Conservation (phyloP, 192 early-diverging fungal species). For the Coemansia biformis region DNA sequence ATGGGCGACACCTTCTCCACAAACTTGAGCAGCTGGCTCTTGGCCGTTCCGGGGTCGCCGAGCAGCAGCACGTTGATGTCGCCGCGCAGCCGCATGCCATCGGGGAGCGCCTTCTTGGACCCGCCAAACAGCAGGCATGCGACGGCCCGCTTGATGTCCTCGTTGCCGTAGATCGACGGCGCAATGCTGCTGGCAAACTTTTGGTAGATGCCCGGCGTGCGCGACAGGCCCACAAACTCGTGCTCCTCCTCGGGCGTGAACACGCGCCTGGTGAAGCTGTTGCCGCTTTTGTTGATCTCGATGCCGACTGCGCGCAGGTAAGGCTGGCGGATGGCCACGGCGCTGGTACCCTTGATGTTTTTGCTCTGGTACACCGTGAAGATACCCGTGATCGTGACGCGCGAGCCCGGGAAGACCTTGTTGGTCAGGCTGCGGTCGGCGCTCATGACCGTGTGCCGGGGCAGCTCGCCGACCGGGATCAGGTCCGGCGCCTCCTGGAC, state of each 20-base stretch:
- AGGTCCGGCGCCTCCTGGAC: slow-evolving; percentile 96
- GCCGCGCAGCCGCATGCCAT: slow-evolving; percentile 94
- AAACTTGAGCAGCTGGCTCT: slow-evolving; percentile 98
- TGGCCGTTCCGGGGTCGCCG: slow-evolving; percentile 98
- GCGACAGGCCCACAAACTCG: slow-evolving; percentile 82
- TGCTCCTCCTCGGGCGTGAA: slow-evolving; percentile 93
- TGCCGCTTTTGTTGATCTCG: slow-evolving; percentile 70
- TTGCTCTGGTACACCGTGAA: slow-evolving; percentile 89
- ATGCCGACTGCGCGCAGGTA: slow-evolving; percentile 94
- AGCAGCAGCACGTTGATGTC: slow-evolving; percentile 97
- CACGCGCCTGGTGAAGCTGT: slow-evolving; percentile 55
- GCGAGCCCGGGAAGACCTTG: slow-evolving; percentile 87
- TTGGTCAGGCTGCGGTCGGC: slow-evolving; percentile 82
- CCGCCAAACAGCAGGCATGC: slow-evolving; percentile 93
- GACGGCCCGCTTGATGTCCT: slow-evolving; percentile 97
- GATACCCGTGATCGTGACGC: slow-evolving; percentile 90
- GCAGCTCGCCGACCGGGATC: slow-evolving; percentile 96
- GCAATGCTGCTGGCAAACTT: slow-evolving; percentile 91
- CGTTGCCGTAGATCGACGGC: slow-evolving; percentile 92
- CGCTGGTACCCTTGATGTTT: slow-evolving; percentile 59
- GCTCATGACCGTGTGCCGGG: slow-evolving; percentile 87
- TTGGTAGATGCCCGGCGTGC: slow-evolving; percentile 80
- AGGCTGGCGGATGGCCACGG: slow-evolving; percentile 85
- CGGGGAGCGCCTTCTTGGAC: slow-evolving; percentile 91
- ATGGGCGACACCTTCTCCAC: slow-evolving; percentile 96